Percentiles rank a stretch among this genome's conserved stretches.
Evolutionary conservation across 2,329 filamentous ascomycete species (phyloP).

Genomic region (Cercospora nicotianae): DNA sequence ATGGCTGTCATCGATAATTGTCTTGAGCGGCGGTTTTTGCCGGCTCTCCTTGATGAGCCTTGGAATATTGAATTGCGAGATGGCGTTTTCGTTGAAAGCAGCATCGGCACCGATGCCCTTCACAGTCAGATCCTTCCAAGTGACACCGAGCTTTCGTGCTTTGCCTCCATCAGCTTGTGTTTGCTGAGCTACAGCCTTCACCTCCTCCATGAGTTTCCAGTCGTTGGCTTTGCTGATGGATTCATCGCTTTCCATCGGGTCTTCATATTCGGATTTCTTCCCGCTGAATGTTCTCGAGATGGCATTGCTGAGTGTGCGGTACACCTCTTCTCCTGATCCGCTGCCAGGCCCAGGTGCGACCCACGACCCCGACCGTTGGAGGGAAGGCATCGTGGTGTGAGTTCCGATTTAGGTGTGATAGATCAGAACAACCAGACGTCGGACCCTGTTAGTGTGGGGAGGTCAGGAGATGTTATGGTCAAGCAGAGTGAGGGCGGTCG

Average conservation of each 20-base stretch:
- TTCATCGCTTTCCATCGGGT: conserved; percentile 13
- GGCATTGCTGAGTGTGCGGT: conserved; percentile 24
- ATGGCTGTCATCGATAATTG: conserved; percentile 60
- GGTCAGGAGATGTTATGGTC: conserved; percentile 1
- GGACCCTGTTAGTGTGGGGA: not conserved
- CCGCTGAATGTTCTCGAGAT: conserved; percentile 20
- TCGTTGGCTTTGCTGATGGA: conserved; percentile 42
- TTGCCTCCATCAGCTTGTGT: conserved; percentile 51
- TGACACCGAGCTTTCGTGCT: conserved; percentile 59
- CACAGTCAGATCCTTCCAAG: conserved; percentile 65
- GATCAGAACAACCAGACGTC: conserved; percentile 10
- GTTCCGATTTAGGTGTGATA: conserved; percentile 4
- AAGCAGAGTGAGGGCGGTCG: not conserved
- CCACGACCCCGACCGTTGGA: conserved; percentile 18
- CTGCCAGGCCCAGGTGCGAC: conserved; percentile 18
- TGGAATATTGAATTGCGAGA: conserved; percentile 54
- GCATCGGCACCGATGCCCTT: conserved; percentile 62
- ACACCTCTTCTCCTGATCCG: conserved; percentile 26
- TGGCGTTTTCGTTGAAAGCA: conserved; percentile 61
- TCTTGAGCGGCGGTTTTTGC: conserved; percentile 59
- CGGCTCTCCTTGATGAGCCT: conserved; percentile 43
- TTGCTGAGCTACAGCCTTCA: conserved; percentile 48
- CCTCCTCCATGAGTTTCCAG: conserved; percentile 53
- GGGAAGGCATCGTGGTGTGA: conserved; percentile 6
- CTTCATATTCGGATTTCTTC: conserved; percentile 8